Evolutionary conservation across 768 basidiomycete species (phyloP).

Genomic region (Lepiota brunneoincarnata): DNA sequence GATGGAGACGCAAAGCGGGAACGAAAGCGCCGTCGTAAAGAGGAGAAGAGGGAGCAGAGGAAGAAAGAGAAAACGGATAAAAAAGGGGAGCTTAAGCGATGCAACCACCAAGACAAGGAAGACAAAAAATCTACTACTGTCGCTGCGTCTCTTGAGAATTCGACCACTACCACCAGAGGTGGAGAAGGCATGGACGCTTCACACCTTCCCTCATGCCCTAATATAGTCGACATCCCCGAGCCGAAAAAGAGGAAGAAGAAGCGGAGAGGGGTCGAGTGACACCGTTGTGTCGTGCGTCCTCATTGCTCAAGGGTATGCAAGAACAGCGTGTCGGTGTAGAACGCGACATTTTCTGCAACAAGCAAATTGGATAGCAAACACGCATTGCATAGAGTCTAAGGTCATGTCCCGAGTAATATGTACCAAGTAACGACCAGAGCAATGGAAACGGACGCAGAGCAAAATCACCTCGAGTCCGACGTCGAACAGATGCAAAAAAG

Average conservation of each 20-base stretch:
- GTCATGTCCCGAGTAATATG: too few species aligned
- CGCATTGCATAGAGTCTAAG: too few species aligned
- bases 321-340: too few species aligned
- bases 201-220: neutral
- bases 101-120: conserved; percentile 9
- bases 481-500: too few species aligned
- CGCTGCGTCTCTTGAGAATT: neutral
- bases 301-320: too few species aligned
- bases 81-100: conserved; percentile 8
- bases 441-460: too few species aligned
- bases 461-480: too few species aligned
- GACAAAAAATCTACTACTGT: conserved; percentile 4
- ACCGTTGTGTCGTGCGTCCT: neutral
- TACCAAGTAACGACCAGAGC: too few species aligned
- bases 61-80: neutral
- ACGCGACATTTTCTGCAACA: too few species aligned
- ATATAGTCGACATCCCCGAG: conserved; percentile 4
- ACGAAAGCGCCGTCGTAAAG: conserved; percentile 13
- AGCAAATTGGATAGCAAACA: too few species aligned
- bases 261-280: conserved; percentile 6
- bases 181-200: neutral
- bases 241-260: conserved; percentile 18
- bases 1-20: conserved; percentile 18
- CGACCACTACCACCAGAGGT: neutral
- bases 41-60: conserved; percentile 14